Evolutionary conservation across 2,329 filamentous ascomycete species (phyloP), one percentile per base, ranked within the genome.

Genomic region (Cladosporium colombiae): DNA sequence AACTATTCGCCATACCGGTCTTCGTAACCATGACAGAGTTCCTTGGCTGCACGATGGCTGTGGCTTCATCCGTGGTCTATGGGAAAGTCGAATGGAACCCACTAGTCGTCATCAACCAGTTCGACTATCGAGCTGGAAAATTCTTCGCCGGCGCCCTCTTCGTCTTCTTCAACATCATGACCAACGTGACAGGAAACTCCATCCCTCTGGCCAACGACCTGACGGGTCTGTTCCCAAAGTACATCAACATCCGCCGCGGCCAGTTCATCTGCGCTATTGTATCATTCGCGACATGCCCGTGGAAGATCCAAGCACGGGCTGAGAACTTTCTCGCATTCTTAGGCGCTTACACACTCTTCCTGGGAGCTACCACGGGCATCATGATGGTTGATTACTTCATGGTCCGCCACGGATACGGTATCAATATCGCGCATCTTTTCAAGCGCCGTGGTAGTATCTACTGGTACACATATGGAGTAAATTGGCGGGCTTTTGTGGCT

Each of bases 301-400:
- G 89, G 86, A 91, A 91, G 67, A 85, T 97, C 0, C 85, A 96
- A 10, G 88, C 85, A 1, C 82, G 82, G 16, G 86, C 87, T 50
- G 96, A 94, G 81, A 88, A 89, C 78, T 97, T 97, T 81, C 94
- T 91, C 0, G 95, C 91, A 2, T 97, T 97, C 75, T 86, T 97
- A 0, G 95, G 91, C 0, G 90, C 93, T 1, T 97, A 97, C 81
- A 93, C 91, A 3, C 92, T 97, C 64, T 97, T 97, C 79, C 85
- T 97, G 21, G 93, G 91, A 67, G 92, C 91, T 50, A 96, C 97
- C 68, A 92, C 92, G 0, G 93, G 93, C n/a, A 92, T 96, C 69
- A 95, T 97, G 80, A 83, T 92, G 67, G 76, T 84, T 70, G 93
- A 97, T 78, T 97, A 97, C 81, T 97, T 96, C 78, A 68, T 90